These are phyloP conservation scores for Vanrija humicola DNA, from an alignment of 1,284 basidiomycete genomes.

Conservation along the genomic window DNA sequence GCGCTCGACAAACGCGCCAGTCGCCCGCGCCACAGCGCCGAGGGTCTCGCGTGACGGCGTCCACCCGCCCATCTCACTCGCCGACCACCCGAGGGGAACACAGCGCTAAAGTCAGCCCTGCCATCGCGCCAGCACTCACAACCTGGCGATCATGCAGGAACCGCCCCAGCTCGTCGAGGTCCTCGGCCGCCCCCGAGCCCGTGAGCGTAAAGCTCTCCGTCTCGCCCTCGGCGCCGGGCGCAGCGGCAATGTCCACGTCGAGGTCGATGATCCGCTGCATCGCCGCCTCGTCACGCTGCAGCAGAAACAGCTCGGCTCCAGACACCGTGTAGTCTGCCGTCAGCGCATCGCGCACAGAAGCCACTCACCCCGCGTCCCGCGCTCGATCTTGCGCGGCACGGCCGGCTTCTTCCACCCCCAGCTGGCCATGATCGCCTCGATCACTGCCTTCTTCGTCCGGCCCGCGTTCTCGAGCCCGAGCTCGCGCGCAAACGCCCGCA, in stretches of 20 bases:
- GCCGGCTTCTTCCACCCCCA: constrained; percentile 16
- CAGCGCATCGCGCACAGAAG: neutral
- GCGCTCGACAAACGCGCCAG: constrained; percentile 4
- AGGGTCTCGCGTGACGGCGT: neutral
- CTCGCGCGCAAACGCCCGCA: constrained; percentile 8
- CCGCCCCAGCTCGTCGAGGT: neutral
- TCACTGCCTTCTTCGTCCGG: neutral
- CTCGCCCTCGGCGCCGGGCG: neutral
- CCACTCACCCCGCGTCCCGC: neutral
- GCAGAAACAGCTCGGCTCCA: constrained; percentile 17
- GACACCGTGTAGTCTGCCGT: constrained; percentile 10
- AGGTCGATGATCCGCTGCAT: constrained; percentile 1
- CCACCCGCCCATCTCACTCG: constrained; percentile 1
- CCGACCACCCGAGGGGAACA: neutral
- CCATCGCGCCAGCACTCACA: no score
- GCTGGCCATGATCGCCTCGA: constrained; percentile 9
- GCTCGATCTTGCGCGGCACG: neutral
- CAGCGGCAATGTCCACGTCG: constrained; percentile 1
- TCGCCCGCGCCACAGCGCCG: constrained; percentile 1
- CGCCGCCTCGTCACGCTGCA: constrained; percentile 9
- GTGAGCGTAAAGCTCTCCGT: neutral
- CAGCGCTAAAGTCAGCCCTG: neutral
- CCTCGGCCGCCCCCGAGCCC: neutral
- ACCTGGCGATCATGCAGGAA: neutral
- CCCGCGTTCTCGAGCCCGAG: neutral